These are phyloP conservation scores for Ceratobasidium sp. DNA, from an alignment of 1,284 basidiomycete genomes.

Conservation along the genomic window DNA sequence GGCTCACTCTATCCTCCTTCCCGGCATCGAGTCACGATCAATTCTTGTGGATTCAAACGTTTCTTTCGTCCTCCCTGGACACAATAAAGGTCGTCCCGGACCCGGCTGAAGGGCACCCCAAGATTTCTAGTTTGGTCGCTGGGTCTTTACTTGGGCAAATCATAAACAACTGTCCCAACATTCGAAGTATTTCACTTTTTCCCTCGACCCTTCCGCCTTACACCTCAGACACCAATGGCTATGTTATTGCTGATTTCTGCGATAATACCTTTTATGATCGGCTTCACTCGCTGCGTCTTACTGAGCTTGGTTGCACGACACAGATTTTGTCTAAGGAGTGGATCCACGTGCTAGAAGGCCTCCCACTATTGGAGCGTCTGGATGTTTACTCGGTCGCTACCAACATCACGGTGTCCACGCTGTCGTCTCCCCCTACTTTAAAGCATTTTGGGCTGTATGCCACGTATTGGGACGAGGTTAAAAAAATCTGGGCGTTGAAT, in stretches of 20 bases:
- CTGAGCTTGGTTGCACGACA: slow-evolving; percentile 16
- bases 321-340: neutral
- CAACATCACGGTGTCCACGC: neutral
- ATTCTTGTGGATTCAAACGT: slow-evolving; percentile 3
- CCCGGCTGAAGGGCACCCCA: no score
- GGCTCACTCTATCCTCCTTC: neutral
- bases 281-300: neutral
- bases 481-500: neutral
- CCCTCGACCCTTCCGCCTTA: neutral
- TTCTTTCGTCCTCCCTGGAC: slow-evolving; percentile 1
- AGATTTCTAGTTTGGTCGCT: neutral
- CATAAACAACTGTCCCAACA: neutral
- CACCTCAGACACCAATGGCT: neutral
- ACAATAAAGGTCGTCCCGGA: neutral
- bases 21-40: neutral
- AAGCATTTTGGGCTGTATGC: neutral
- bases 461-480: neutral
- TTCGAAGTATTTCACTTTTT: slow-evolving; percentile 1
- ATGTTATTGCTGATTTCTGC: slow-evolving; percentile 2
- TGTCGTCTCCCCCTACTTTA: neutral
- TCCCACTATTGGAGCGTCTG: slow-evolving; percentile 3
- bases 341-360: neutral
- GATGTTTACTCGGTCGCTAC: neutral
- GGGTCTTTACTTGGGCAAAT: slow-evolving; percentile 12
- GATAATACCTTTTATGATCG: slow-evolving; percentile 7